Evolutionary conservation across 352 stramenopile species (phyloP), one percentile per base, ranked within the genome.

Genomic region (Phytophthora sansomeana): DNA sequence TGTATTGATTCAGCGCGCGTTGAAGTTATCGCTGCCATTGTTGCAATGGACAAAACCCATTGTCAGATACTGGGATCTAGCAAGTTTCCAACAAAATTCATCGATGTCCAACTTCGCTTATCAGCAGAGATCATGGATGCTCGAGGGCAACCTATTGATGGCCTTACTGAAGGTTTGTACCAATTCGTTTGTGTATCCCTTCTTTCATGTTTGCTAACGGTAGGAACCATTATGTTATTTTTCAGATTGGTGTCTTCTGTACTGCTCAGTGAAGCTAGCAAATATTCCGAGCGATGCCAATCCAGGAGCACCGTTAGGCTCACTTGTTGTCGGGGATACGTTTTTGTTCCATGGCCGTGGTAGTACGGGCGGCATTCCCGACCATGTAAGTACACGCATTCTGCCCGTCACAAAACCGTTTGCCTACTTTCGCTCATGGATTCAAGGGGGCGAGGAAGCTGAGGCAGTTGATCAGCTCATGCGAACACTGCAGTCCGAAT

Each of bases 381-480:
- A 32, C 6, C 28, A 13, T 11, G 39, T 19, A 8, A 14, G 11
- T 7, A 39, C 56, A 5, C 42, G 53, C 17, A 49, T 72, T 38
- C 48, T 93, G 4, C 71, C 78, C n/a, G 64, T 87, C 19, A 93
- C 85, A 0, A 71, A 79, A 19, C 56, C 65, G 26, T 92, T 93
- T 47, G 59, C 82, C 6, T 83, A 85, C 61, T 84, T 92, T 43
- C 78, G 79, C 3, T 86, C 83, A 11, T 93, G 85, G 85, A 63
- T 85, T 44, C 75, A 88, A 41, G 30, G 46, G 1, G 80, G 82
- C 0, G 44, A 70, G 7, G 83, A 93, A 59, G 73, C 74, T 4
- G 67, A 83, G 5, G 75, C 71, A 43, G 77, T 83, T 30, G 63
- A 69, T 3, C 60, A 71, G 7, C 42, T 89, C 9, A 66, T 87